Evolutionary conservation across 2,329 filamentous ascomycete genomes (phyloP), one percentile per base, ranked within the genome.

Genomic region (Plenodomus biglobosus): DNA sequence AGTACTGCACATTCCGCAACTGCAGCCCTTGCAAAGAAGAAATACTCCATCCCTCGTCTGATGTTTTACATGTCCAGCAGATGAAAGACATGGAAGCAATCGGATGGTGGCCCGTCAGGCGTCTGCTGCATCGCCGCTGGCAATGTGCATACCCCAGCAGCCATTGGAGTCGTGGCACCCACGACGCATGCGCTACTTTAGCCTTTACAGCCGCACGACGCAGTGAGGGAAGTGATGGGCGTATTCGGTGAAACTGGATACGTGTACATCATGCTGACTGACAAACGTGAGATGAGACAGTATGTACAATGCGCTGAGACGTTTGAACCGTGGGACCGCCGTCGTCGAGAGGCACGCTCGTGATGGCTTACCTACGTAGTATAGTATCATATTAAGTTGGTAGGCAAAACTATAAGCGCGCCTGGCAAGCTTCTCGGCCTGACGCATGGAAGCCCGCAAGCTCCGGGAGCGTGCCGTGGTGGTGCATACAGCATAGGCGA

Each of bases 241-340:
- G 45, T 40, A 42, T 46, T n/a, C 50, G 41, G 43, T 35, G 18
- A 38, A 24, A 22, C 34, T 38, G 41, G 42, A 42, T 52, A 56
- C 57, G 50, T 58, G 53, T 54, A 46, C 43, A 40, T 44, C 38
- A 27, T 51, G 47, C 44, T 42, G 27, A 44, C 16, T 36, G 44
- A 42, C 46, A 46, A 32, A 44, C 24, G 27, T 32, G 6, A 15
- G 3, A n/a, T n/a, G n/a, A 15, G 27, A 8, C 27, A 32, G 8
- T 11, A 8, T 6, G 22, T 24, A 11, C 6, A 3, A 10, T 15
- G 27, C 8, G 3, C 11, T 32, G 27, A 32, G 27, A 32, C 27
- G 22, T 24, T 24, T 5, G 22, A 24, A 5, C 22, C 5, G 22
- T 5, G 22, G 10, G 22, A 24, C 5, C 22, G 22, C 22, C 5